Conservation (phyloP, 2,329 filamentous ascomycete genomes). For the Penicillium sp. region DNA sequence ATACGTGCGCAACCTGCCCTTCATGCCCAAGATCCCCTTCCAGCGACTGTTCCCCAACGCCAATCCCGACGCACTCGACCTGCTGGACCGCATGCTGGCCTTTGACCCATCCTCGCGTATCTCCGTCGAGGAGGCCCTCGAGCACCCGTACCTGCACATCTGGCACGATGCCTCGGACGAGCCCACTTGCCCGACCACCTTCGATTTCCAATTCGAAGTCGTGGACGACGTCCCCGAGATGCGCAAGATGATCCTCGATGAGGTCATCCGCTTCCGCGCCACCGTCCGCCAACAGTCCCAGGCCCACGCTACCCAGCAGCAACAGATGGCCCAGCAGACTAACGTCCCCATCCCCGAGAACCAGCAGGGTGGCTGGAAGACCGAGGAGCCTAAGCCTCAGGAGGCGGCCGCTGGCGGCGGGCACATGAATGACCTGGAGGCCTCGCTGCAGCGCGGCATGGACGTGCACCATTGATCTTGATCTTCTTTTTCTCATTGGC, state of each 20-base stretch:
- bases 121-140: constrained; percentile 89
- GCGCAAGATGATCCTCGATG: constrained; percentile 96
- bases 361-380: constrained; percentile 56
- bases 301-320: constrained; percentile 42
- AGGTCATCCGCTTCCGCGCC: constrained; percentile 82
- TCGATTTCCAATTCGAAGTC: constrained; percentile 99
- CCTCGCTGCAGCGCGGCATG: constrained; percentile 58
- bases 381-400: constrained; percentile 65
- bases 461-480: constrained; percentile 46
- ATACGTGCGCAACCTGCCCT: constrained; percentile 94
- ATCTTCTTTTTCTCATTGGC: too few relatives aligned
- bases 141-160: constrained; percentile 95
- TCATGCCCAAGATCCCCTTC: constrained; percentile 93
- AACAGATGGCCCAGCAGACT: constrained; percentile 44
- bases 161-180: constrained; percentile 99
- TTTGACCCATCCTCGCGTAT: constrained; percentile 95
- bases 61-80: constrained; percentile 92
- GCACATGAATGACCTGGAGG: constrained; percentile 50
- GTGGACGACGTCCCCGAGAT: constrained; percentile 93
- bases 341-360: constrained; percentile 66
- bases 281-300: constrained; percentile 56
- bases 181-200: constrained; percentile 87
- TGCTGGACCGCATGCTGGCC: constrained; percentile 94
- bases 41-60: constrained; percentile 85
- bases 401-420: constrained; percentile 50